These are phyloP conservation scores for Leccinum subtestaceum DNA, from an alignment of 768 basidiomycete genomes.

Conservation along the genomic window DNA sequence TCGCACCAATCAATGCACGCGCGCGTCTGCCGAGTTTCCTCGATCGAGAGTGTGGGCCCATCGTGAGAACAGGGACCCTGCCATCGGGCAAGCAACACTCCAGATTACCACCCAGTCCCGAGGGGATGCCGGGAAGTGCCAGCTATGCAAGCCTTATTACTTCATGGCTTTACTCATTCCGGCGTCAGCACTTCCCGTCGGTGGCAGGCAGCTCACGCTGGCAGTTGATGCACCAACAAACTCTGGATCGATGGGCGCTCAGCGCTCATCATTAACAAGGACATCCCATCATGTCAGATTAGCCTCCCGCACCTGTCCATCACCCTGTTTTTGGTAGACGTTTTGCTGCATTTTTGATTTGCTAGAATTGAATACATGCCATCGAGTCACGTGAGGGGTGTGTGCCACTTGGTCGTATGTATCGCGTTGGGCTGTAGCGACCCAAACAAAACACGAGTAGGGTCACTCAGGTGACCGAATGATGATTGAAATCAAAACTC, in stretches of 20 bases:
- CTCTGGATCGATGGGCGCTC: constrained; percentile 13
- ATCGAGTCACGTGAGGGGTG: constrained; percentile 14
- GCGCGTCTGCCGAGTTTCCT: constrained; percentile 1
- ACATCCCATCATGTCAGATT: constrained; percentile 19
- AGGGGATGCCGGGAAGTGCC: constrained; percentile 21
- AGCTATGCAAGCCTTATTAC: constrained; percentile 22
- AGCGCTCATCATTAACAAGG: constrained; percentile 9
- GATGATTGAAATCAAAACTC: not conserved
- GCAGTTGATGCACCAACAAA: constrained; percentile 26
- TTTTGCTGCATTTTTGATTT: constrained; percentile 11
- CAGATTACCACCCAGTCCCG: constrained; percentile 9
- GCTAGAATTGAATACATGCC: constrained; percentile 3
- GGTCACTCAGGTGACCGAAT: not conserved
- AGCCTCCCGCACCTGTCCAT: constrained; percentile 17
- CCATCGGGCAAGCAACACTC: constrained; percentile 5
- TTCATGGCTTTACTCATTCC: constrained; percentile 15
- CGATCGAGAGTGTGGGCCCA: not conserved
- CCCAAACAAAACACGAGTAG: not conserved
- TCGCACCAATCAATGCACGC: not conserved
- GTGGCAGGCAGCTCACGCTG: constrained; percentile 19
- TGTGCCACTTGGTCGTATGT: not conserved
- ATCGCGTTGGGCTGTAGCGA: not conserved
- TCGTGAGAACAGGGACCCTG: constrained; percentile 12
- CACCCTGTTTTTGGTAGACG: constrained; percentile 13
- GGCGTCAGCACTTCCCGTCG: constrained; percentile 13